A percentile compares a stretch with the other conserved stretches of the same genome.
phyloP scores from a whole-genome alignment of 495 filamentous ascomycete genomes.

The Daldinia caldariorum region DNA sequence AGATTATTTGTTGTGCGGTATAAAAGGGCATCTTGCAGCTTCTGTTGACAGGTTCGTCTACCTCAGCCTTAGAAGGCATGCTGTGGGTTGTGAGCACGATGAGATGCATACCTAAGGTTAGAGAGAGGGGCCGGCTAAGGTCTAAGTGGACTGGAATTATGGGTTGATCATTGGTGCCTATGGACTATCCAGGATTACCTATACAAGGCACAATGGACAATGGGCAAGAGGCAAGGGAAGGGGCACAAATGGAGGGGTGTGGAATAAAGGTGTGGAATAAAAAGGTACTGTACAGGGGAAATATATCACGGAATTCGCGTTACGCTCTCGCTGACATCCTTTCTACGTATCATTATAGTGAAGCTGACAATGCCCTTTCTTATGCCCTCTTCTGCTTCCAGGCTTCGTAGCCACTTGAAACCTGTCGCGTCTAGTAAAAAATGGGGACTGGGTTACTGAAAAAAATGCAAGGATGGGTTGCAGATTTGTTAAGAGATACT shows the following conservation, averaged over 20 bases:
- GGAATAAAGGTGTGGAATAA: background rate
- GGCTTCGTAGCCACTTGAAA: conserved; percentile 19
- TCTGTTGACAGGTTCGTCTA: conserved; percentile 31
- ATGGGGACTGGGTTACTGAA: conserved; percentile 21
- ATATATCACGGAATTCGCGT: conserved; percentile 28
- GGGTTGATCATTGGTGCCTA: conserved; percentile 27
- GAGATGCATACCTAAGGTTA: conserved; percentile 35
- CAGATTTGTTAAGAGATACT: conserved; percentile 38
- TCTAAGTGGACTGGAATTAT: conserved; percentile 15
- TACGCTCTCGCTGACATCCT: conserved; percentile 25
- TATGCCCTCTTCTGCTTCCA: background rate
- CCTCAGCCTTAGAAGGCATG: conserved; percentile 43
- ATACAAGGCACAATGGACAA: conserved; percentile 9
- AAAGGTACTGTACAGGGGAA: background rate
- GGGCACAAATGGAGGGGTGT: background rate
- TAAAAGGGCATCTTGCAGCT: conserved; percentile 38
- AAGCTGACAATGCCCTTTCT: conserved; percentile 35
- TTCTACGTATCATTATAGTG: conserved; percentile 12
- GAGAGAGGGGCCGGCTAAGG: conserved; percentile 9
- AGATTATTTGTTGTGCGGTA: conserved; percentile 20
- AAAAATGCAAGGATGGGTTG: conserved; percentile 45
- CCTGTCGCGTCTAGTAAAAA: conserved; percentile 18
- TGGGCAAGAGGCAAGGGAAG: background rate
- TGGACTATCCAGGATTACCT: conserved; percentile 32
- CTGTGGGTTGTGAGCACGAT: conserved; percentile 1